A percentile compares a stretch with the other conserved stretches of the same genome.
Evolutionary conservation across 1,139 yeast species (phyloP).

Genomic region (Suhomyces taliae): DNA sequence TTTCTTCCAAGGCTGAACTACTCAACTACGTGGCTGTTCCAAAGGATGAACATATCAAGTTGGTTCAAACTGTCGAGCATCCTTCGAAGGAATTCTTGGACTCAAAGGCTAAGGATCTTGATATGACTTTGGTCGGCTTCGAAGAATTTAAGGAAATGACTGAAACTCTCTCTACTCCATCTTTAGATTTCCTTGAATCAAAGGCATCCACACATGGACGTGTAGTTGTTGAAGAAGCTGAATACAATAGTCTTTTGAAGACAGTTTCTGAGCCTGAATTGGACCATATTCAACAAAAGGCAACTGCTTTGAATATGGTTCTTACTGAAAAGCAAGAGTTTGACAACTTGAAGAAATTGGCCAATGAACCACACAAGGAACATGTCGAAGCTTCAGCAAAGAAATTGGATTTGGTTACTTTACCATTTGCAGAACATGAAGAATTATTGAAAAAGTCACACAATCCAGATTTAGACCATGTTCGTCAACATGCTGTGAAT

Average conservation of each 20-base stretch:
- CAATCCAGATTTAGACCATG: conserved; percentile 10
- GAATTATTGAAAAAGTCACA: conserved; percentile 2
- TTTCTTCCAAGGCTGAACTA: conserved; percentile 23
- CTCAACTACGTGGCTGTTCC: conserved; percentile 21
- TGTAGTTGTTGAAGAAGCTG: conserved; percentile 1
- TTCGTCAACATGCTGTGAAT: conserved; percentile 17
- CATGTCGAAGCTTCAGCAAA: conserved; percentile 4
- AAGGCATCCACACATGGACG: conserved; percentile 4
- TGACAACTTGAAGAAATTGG: conserved; percentile 2
- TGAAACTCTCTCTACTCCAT: conserved; percentile 7
- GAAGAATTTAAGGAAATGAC: conserved; percentile 20
- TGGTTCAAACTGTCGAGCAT: conserved; percentile 20
- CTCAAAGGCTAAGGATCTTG: conserved; percentile 16
- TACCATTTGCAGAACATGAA: conserved; percentile 6
- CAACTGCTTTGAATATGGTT: conserved; percentile 1
- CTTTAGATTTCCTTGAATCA: conserved; percentile 2
- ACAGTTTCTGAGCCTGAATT: conserved; percentile 1
- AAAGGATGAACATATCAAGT: conserved; percentile 8
- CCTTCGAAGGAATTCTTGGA: conserved; percentile 30
- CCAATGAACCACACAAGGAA: conserved; percentile 4
- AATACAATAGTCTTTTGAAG: neutral
- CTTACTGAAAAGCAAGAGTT: neutral
- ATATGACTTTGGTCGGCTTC: conserved; percentile 22
- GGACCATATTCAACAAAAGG: conserved; percentile 7
- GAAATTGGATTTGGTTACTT: conserved; percentile 3